Conservation (phyloP, 805 yeast species). For the Helenozyma rhizophorensis region DNA sequence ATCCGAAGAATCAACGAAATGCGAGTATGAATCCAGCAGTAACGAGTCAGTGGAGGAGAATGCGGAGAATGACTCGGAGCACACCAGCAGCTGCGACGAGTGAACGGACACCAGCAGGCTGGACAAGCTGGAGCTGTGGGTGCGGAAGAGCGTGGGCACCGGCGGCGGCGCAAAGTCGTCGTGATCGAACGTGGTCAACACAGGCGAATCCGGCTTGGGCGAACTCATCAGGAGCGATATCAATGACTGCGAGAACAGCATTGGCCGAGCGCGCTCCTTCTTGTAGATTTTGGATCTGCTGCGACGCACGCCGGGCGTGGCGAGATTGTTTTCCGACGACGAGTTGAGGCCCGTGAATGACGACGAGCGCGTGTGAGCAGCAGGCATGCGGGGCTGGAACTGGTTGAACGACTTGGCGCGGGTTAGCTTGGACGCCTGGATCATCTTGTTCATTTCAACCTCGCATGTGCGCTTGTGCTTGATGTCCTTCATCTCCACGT, state of each 20-base stretch:
- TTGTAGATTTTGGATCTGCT: conserved; percentile 13
- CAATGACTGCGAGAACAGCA: conserved; percentile 12
- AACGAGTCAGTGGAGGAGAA: conserved; percentile 30
- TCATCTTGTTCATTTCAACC: conserved; percentile 41
- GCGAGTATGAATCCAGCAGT: conserved; percentile 20
- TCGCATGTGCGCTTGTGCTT: conserved; percentile 38
- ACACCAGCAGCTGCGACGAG: conserved; percentile 28
- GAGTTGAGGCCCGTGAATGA: conserved; percentile 13
- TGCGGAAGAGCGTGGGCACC: conserved; percentile 9
- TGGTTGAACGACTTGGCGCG: conserved; percentile 36
- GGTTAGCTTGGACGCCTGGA: conserved; percentile 38
- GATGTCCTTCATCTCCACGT: conserved; percentile 73
- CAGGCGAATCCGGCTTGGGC: conserved; percentile 6
- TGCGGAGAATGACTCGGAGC: conserved; percentile 20
- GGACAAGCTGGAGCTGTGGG: conserved; percentile 13
- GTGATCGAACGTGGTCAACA: conserved; percentile 7
- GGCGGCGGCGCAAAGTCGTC: conserved; percentile 18
- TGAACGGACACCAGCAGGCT: conserved; percentile 21
- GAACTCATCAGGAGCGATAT: conserved; percentile 5
- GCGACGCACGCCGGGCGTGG: conserved; percentile 7
- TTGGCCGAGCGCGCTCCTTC: conserved; percentile 8
- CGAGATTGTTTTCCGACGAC: conserved; percentile 4
- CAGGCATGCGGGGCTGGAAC: conserved; percentile 13
- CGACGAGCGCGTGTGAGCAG: conserved; percentile 12
- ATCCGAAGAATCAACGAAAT: conserved; percentile 22